A percentile compares a stretch with the other conserved stretches of the same genome.
Conservation (phyloP, 2,329 filamentous ascomycete genomes). For the Arachnopeziza araneosa region DNA sequence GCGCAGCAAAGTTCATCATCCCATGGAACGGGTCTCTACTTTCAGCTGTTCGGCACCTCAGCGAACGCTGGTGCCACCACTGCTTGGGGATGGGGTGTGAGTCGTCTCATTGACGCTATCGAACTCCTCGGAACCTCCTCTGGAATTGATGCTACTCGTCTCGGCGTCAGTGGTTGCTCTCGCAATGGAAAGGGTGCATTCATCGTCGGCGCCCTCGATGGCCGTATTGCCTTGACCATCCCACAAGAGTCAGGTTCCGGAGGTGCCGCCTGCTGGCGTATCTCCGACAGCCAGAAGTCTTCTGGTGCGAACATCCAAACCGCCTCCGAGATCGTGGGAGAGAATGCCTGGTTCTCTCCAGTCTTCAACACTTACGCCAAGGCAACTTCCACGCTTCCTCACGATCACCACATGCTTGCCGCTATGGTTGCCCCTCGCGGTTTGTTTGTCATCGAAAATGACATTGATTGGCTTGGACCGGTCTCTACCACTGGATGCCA, state of each 20-base stretch:
- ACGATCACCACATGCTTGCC: slow-evolving; percentile 54
- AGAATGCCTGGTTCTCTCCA: slow-evolving; percentile 59
- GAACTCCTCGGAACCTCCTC: slow-evolving; percentile 38
- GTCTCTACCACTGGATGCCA: slow-evolving; percentile 48
- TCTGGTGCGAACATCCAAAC: slow-evolving; percentile 56
- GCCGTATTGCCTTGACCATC: slow-evolving; percentile 54
- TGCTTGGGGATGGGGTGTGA: slow-evolving; percentile 59
- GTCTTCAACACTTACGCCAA: slow-evolving; percentile 47
- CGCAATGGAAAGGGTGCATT: slow-evolving; percentile 60
- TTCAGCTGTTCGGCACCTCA: slow-evolving; percentile 49
- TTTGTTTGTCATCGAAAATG: slow-evolving; percentile 50
- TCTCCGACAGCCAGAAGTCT: slow-evolving; percentile 44
- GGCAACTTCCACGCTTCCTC: slow-evolving; percentile 42
- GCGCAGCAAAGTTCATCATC: slow-evolving; percentile 41
- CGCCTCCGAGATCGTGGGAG: slow-evolving; percentile 49
- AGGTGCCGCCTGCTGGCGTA: slow-evolving; percentile 56
- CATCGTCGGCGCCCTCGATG: slow-evolving; percentile 52
- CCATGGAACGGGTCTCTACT: slow-evolving; percentile 54
- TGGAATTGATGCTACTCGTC: slow-evolving; percentile 41
- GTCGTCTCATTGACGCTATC: slow-evolving; percentile 54
- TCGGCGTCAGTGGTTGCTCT: slow-evolving; percentile 58
- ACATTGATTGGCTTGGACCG: slow-evolving; percentile 46
- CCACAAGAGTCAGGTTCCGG: slow-evolving; percentile 59
- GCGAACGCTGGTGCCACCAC: slow-evolving; percentile 53
- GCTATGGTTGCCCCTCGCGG: slow-evolving; percentile 52